Evolutionary conservation across 2,329 filamentous ascomycete genomes (phyloP).

Genomic region (Alternaria angustiovoidea): DNA sequence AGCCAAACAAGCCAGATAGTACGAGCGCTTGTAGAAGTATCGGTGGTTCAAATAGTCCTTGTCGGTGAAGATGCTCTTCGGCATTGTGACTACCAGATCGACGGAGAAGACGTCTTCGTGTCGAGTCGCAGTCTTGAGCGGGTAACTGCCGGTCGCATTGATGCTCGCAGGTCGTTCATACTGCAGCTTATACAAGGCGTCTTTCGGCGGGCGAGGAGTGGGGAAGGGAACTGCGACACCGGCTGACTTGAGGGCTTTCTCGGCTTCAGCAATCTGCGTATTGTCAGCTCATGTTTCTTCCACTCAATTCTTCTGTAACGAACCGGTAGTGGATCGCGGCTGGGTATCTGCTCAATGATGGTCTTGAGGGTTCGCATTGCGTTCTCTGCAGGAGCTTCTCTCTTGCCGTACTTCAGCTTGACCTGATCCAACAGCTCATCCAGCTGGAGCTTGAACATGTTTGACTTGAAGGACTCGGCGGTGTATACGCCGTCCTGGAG

Average conservation of each 20-base stretch:
- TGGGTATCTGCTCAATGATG: conserved; percentile 60
- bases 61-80: conserved; percentile 79
- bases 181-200: conserved; percentile 81
- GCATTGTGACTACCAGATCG: conserved; percentile 90
- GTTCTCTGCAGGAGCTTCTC: conserved; percentile 61
- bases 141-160: conserved; percentile 90
- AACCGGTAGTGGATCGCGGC: conserved; percentile 58
- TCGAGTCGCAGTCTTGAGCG: conserved; percentile 76
- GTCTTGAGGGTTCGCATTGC: conserved; percentile 49
- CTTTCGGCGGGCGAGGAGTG: conserved; percentile 75
- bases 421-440: conserved; percentile 68
- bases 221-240: conserved; percentile 84
- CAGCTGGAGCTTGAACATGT: conserved; percentile 72
- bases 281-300: conserved; percentile 15
- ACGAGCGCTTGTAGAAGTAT: conserved; percentile 94
- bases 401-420: conserved; percentile 66
- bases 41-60: conserved; percentile 94
- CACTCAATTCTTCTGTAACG: conserved; percentile 1
- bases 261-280: conserved; percentile 72
- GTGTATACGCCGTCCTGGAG: conserved; percentile 54
- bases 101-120: conserved; percentile 67
- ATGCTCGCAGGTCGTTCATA: conserved; percentile 79
- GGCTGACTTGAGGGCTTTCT: conserved; percentile 69
- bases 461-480: conserved; percentile 69
- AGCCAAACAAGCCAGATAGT: conserved; percentile 85